Evolutionary conservation across 164 flowering plant species (phyloP), one percentile per base, ranked within the genome.

Genomic region (Houttuynia cordata): DNA sequence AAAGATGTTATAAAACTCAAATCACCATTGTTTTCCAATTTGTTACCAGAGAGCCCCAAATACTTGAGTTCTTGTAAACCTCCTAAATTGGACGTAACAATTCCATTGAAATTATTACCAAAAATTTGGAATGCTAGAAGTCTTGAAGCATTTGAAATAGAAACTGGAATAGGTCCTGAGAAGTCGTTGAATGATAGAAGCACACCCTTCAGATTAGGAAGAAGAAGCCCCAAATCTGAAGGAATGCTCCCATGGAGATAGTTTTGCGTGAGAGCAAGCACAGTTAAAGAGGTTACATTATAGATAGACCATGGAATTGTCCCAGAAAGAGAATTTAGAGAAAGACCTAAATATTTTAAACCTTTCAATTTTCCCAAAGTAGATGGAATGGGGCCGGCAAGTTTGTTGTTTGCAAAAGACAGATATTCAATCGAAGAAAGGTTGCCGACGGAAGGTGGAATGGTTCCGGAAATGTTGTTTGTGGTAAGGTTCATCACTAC

Each of bases 361-460:
- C n/a, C 10, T n/a, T 3, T 45, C 22, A 65, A 34, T 12, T 20
- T 7, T 18, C 62, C 62, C 17, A 58, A 51, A 1, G 51, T 53
- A 13, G 10, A 24, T 30, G 63, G 68, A 3, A 66, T 59, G n/a
- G 15, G 42, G 42, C 68, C 68, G 4, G 52, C 24, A 10, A 66
- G 39, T n/a, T 12, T 51, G 51, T 60, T 60, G 7, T 6, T 1
- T 1, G 24, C 10, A 10, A 66, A 13, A 24, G 0, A 6, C 14
- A 66, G 13, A 51, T 4, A n/a, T 13, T 7, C 50, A 22, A 68
- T 59, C 7, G 40, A 14, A 19, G 67, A 25, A n/a, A 63, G 50
- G 30, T 62, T 67, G 10, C 51, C 57, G 24, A 63, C 10, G 12
- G 66, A 56, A 7, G 59, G 17, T 24, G 79, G 79, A 53, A 76